Evolutionary conservation across 2,329 filamentous ascomycete species (phyloP).

Genomic region (Colletotrichum melonis): DNA sequence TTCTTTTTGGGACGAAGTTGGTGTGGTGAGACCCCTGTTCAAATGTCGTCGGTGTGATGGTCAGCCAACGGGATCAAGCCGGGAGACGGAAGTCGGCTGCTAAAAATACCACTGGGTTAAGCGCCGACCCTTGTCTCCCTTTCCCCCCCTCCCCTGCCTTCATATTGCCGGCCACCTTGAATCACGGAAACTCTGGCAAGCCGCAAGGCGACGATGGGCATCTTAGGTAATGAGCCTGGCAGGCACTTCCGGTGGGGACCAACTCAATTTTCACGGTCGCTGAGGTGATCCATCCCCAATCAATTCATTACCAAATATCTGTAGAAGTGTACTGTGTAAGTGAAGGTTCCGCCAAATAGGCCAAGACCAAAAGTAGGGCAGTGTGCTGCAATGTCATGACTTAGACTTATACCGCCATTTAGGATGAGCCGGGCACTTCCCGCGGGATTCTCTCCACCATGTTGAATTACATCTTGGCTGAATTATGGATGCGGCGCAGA

Average conservation of each 20-base stretch:
- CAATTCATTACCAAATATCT: neutral
- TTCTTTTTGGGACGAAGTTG: neutral
- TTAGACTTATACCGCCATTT: neutral
- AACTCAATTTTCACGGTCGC: slow-evolving; percentile 17
- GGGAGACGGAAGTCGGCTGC: slow-evolving; percentile 12
- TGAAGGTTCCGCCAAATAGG: neutral
- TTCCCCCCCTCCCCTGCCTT: neutral
- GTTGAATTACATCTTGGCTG: neutral
- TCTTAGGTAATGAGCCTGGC: neutral
- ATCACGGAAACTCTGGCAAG: neutral
- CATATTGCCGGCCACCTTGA: neutral
- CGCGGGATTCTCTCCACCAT: neutral
- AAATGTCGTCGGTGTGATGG: slow-evolving; percentile 12
- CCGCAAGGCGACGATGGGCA: neutral
- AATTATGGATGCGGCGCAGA: neutral
- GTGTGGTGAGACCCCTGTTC: neutral
- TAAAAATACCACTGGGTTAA: slow-evolving; percentile 33
- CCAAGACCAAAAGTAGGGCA: neutral
- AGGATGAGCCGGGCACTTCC: neutral
- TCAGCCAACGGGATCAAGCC: slow-evolving; percentile 15
- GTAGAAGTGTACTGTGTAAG: neutral
- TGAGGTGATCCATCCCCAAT: neutral
- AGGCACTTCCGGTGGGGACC: neutral
- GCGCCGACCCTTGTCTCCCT: slow-evolving; percentile 27
- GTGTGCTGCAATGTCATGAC: neutral